phyloP scores from a whole-genome alignment of 192 early-diverging fungal species.

The Backusella sp. region DNA sequence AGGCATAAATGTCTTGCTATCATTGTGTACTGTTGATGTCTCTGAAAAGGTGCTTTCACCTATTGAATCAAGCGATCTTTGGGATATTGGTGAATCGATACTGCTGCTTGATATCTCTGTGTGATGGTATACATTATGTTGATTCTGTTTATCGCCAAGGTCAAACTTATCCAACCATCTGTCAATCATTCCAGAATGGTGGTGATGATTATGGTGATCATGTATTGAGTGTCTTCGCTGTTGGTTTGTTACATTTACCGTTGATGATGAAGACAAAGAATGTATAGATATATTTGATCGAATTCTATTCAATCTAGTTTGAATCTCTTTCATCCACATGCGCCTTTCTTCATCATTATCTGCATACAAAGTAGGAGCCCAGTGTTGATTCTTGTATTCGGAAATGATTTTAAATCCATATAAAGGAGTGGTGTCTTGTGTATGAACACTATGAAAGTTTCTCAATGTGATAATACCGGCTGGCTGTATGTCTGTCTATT shows the following conservation, averaged over 20 bases:
- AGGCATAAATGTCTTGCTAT: neutral
- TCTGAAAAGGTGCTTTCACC: neutral
- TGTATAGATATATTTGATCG: neutral
- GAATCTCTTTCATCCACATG: neutral
- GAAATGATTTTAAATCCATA: slow-evolving; percentile 2
- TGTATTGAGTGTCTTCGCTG: neutral
- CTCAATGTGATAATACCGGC: neutral
- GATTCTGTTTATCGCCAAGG: neutral
- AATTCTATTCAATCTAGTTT: neutral
- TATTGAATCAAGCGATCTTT: neutral
- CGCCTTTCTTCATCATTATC: neutral
- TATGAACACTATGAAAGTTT: neutral
- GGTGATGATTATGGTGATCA: neutral
- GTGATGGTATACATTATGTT: neutral
- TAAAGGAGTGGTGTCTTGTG: neutral
- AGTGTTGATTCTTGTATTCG: neutral
- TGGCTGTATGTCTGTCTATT: neutral
- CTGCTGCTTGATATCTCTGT: neutral
- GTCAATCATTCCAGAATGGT: neutral
- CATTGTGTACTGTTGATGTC: neutral
- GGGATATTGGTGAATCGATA: neutral
- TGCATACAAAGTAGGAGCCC: neutral
- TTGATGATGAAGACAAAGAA: neutral
- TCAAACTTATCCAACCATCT: slow-evolving; percentile 4
- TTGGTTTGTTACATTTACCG: neutral